A percentile compares a stretch with the other conserved stretches of the same genome.
These are phyloP conservation scores for Rhododendron ferrugineum DNA, from an alignment of 148 eudicot genomes.

Conservation along the genomic window DNA sequence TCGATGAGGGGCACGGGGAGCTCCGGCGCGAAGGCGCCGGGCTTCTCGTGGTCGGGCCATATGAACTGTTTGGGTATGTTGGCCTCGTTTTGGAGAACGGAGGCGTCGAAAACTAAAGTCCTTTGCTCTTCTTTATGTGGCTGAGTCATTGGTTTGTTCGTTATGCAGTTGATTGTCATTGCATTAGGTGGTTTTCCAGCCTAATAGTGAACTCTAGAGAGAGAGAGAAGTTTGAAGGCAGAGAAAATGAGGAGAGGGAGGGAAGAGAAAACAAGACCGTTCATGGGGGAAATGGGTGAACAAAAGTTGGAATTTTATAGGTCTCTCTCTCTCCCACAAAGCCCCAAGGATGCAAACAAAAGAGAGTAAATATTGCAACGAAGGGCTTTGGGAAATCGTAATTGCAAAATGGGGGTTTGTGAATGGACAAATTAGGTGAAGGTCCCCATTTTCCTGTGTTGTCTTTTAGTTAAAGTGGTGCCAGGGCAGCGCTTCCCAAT, in stretches of 20 bases:
- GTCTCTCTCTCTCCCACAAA: neutral
- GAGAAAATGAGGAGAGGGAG: neutral
- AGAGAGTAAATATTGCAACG: conserved; percentile 7
- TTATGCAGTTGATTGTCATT: conserved; percentile 26
- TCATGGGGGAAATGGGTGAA: conserved; percentile 26
- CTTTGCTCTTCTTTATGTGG: neutral
- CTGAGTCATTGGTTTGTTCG: conserved; percentile 6
- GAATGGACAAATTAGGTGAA: conserved; percentile 17
- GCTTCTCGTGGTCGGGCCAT: conserved; percentile 61
- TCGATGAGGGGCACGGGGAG: conserved; percentile 40
- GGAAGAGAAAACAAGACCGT: conserved; percentile 28
- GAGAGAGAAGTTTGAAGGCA: neutral
- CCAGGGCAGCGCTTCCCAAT: conserved; percentile 37
- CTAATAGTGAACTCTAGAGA: neutral
- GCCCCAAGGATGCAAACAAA: neutral
- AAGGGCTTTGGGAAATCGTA: neutral
- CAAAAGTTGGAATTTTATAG: conserved; percentile 34
- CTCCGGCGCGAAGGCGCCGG: conserved; percentile 19
- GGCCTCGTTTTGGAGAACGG: conserved; percentile 16
- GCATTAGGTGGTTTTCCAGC: neutral
- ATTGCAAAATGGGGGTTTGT: neutral
- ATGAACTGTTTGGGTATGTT: conserved; percentile 46
- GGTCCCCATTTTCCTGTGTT: conserved; percentile 18
- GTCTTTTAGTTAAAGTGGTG: conserved; percentile 8
- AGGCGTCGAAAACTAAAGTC: conserved; percentile 32